phyloP scores from a whole-genome alignment of 768 basidiomycete genomes.

The Mycena amicta region DNA sequence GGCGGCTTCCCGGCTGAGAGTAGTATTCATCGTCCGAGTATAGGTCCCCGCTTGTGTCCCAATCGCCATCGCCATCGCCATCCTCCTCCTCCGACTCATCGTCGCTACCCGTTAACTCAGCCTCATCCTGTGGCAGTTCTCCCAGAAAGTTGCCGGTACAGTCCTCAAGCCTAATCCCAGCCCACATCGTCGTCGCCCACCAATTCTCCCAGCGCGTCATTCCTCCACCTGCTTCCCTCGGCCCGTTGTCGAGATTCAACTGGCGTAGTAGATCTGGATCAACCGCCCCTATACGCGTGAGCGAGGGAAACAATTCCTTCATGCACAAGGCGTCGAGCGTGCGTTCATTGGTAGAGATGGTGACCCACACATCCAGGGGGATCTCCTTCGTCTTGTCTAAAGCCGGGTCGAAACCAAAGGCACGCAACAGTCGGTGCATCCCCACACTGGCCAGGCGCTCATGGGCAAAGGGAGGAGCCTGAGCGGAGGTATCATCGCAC shows the following conservation, averaged over 20 bases:
- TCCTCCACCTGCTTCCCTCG: constrained; percentile 39
- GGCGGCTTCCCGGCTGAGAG: constrained; percentile 30
- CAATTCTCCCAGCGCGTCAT: constrained; percentile 69
- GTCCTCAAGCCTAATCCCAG: constrained; percentile 68
- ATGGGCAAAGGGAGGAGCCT: constrained; percentile 57
- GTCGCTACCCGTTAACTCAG: constrained; percentile 24
- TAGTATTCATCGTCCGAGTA: constrained; percentile 36
- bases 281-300: constrained; percentile 61
- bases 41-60: constrained; percentile 24
- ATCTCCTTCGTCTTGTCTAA: constrained; percentile 6
- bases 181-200: constrained; percentile 55
- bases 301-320: constrained; percentile 58
- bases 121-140: constrained; percentile 42
- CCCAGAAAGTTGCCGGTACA: constrained; percentile 73
- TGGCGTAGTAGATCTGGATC: constrained; percentile 56
- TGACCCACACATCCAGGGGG: constrained; percentile 46
- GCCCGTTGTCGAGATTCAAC: constrained; percentile 59
- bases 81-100: constrained; percentile 33
- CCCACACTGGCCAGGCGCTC: constrained; percentile 60
- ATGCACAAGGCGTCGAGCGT: constrained; percentile 58
- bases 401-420: constrained; percentile 58
- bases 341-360: constrained; percentile 62
- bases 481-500: constrained; percentile 39
- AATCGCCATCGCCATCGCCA: constrained; percentile 31
- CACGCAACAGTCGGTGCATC: constrained; percentile 66